phyloP scores from a whole-genome alignment of 192 early-diverging fungal genomes.

The Geranomyces variabilis region DNA sequence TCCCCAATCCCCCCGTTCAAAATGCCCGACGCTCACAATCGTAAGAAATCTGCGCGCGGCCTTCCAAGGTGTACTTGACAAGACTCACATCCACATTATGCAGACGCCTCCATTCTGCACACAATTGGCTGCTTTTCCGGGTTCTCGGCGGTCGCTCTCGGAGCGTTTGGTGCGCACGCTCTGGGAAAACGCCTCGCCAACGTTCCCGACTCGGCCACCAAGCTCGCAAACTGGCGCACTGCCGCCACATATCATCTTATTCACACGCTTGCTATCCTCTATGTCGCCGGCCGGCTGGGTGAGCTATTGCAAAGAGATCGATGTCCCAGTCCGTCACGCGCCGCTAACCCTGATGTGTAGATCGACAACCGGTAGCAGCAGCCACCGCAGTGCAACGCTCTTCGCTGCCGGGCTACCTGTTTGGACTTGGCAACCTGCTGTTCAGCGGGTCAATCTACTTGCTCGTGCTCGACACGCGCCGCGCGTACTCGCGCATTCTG shows the following conservation, averaged over 20 bases:
- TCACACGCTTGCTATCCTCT: constrained; percentile 55
- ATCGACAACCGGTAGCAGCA: too few species aligned
- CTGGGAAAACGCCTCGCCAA: constrained; percentile 35
- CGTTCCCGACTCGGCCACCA: constrained; percentile 5
- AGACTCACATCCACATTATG: too few species aligned
- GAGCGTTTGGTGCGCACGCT: constrained; percentile 57
- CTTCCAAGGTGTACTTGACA: too few species aligned
- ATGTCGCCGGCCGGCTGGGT: constrained; percentile 13
- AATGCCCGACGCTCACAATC: too few species aligned
- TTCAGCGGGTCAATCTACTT: constrained; percentile 65
- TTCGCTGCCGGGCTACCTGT: constrained; percentile 49
- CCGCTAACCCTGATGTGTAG: too few species aligned
- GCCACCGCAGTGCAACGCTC: not conserved
- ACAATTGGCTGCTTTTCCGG: constrained; percentile 26
- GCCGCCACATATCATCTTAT: constrained; percentile 60
- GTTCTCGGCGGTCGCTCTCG: constrained; percentile 41
- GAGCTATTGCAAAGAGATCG: not conserved
- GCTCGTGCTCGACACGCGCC: constrained; percentile 50
- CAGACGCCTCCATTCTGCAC: constrained; percentile 6
- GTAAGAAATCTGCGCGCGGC: too few species aligned
- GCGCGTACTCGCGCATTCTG: constrained; percentile 33
- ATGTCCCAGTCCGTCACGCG: not conserved
- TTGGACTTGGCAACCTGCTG: constrained; percentile 51
- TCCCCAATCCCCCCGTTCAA: too few species aligned
- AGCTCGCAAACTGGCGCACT: constrained; percentile 51